Evolutionary conservation across 148 eudicot species (phyloP), one percentile per base, ranked within the genome.

Genomic region (Rhododendron griersonianum): DNA sequence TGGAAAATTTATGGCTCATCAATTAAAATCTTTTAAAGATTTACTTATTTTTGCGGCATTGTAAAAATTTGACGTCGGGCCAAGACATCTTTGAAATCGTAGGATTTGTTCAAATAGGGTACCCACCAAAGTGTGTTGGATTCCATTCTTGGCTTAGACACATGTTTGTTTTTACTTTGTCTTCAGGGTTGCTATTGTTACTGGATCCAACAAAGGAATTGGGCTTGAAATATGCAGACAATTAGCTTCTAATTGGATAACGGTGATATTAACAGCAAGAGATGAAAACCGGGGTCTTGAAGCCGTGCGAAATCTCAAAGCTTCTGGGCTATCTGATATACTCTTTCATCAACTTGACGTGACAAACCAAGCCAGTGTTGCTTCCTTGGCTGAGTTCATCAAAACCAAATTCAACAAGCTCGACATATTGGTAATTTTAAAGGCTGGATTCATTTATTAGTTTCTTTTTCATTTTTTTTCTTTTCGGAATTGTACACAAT

Each of bases 181-280:
- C 47, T 57, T 15, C 65, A 83, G 88, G 86, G 21, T 50, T 59
- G 87, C 88, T 53, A 82, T 89, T 30, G 90, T 89, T 9, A 89
- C 88, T 2, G 88, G 90, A 59, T 86, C 67, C 35, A 89, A 81
- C 81, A 86, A 86, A 84, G 90, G 88, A 5, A 67, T 89, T 47
- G 88, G 88, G 2, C 51, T 83, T 0, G 90, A 86, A 61, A 84
- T 86, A 44, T 86, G 87, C 63, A 51, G 44, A 1, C 84, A 86
- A 18, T 13, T 89, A 59, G 88, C 87, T 7, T 57, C 65, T 5
- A 83, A 81, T 25, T 25, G 87, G 18, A 19, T 89, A 18, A 73
- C 21, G 18, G 90, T 89, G 69, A 47, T 89, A 0, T 51, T 86
- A 57, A 86, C 90, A 2, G 85, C 88, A 10, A 89, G 88, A 84